phyloP scores from a whole-genome alignment of 2,329 filamentous ascomycete species.

The Aureobasidium pullulans region DNA sequence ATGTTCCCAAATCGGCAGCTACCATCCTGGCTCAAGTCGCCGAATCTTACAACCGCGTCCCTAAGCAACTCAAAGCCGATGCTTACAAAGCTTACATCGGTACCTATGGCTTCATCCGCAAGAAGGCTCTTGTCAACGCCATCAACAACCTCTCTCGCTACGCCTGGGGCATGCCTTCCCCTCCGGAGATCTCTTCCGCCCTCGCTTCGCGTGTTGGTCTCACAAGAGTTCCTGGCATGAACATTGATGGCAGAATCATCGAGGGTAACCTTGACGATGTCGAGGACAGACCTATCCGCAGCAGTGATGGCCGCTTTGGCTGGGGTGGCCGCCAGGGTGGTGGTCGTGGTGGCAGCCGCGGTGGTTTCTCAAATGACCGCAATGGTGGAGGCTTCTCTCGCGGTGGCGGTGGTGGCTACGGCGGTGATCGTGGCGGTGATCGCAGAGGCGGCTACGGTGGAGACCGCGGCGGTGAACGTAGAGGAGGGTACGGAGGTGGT shows the following conservation, averaged over 20 bases:
- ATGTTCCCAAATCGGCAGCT: constrained; percentile 35
- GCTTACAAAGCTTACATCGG: constrained; percentile 55
- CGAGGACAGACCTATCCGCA: constrained; percentile 19
- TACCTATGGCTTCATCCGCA: constrained; percentile 35
- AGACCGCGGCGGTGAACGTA: not conserved
- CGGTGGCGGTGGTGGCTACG: constrained; percentile 11
- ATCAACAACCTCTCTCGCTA: constrained; percentile 48
- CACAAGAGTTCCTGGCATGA: constrained; percentile 23
- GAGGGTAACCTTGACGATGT: constrained; percentile 16
- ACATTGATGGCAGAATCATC: constrained; percentile 16
- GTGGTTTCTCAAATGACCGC: constrained; percentile 9
- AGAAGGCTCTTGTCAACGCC: constrained; percentile 36
- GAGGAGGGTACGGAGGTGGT: constrained; percentile 16
- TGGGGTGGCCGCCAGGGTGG: not conserved
- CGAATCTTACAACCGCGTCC: constrained; percentile 38
- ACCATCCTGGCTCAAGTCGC: constrained; percentile 37
- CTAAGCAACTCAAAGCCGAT: constrained; percentile 34
- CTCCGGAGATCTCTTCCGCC: constrained; percentile 35
- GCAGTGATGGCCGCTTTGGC: constrained; percentile 9
- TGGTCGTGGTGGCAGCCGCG: not conserved
- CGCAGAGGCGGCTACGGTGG: not conserved
- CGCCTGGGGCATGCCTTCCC: constrained; percentile 46
- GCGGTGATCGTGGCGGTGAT: constrained; percentile 8
- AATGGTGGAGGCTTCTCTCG: constrained; percentile 10
- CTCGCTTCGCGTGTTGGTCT: constrained; percentile 26